phyloP scores from a whole-genome alignment of 768 basidiomycete genomes.

The Suillus luteus region DNA sequence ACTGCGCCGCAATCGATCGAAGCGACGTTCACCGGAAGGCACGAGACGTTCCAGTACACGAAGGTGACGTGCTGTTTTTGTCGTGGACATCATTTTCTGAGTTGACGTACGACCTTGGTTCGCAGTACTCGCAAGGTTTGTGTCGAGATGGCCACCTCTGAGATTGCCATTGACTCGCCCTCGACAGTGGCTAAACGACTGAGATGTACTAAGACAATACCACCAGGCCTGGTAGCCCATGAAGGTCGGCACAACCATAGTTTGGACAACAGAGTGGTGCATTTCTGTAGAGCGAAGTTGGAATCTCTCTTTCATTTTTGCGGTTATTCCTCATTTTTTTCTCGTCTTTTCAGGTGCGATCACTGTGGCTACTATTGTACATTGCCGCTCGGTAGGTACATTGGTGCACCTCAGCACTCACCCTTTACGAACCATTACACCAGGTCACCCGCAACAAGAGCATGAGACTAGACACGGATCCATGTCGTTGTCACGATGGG shows the following conservation, averaged over 20 bases:
- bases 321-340: background rate
- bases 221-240: constrained; percentile 44
- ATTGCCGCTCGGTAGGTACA: constrained; percentile 48
- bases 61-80: constrained; percentile 41
- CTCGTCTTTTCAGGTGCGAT: constrained; percentile 40
- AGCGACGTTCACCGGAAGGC: constrained; percentile 59
- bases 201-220: constrained; percentile 50
- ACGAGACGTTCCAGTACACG: constrained; percentile 65
- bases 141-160: background rate
- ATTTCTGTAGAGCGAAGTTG: constrained; percentile 55
- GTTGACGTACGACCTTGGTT: background rate
- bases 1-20: constrained; percentile 59
- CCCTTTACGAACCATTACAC: background rate
- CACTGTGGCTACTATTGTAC: constrained; percentile 62
- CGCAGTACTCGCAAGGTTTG: constrained; percentile 56
- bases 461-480: constrained; percentile 67
- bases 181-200: constrained; percentile 49
- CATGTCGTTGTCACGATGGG: constrained; percentile 61
- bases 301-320: constrained; percentile 9
- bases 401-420: background rate
- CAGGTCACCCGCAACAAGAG: constrained; percentile 59
- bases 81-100: background rate
- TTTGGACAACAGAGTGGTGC: constrained; percentile 45
- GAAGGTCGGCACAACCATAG: constrained; percentile 51
- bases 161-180: background rate